Conservation (phyloP, 768 basidiomycete species). For the Boletus reticulatus region DNA sequence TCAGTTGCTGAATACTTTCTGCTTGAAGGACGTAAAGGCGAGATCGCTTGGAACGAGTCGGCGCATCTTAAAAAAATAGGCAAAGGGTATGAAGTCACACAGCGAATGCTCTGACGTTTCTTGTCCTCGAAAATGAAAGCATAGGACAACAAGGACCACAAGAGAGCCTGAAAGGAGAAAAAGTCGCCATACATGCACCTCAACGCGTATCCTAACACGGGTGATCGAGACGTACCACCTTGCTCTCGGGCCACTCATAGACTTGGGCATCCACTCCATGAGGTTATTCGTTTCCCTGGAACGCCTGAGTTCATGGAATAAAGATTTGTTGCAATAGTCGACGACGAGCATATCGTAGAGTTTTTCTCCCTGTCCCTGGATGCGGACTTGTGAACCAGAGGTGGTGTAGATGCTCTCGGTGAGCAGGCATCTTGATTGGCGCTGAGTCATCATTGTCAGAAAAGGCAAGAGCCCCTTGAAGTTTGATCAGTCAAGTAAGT, state of each 20-base stretch:
- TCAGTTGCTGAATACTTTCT: constrained; percentile 48
- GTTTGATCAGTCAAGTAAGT: no score
- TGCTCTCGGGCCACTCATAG: constrained; percentile 62
- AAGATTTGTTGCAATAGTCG: constrained; percentile 46
- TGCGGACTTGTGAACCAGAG: constrained; percentile 54
- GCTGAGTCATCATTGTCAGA: no score
- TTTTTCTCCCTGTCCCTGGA: constrained; percentile 51
- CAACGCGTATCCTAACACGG: neutral
- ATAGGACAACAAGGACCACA: constrained; percentile 65
- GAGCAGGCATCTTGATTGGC: no score
- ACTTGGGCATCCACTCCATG: constrained; percentile 55
- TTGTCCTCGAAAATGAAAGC: constrained; percentile 49
- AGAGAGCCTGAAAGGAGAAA: constrained; percentile 41
- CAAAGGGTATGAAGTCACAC: constrained; percentile 6
- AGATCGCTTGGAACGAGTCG: constrained; percentile 40
- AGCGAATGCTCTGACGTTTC: constrained; percentile 46
- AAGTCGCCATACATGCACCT: neutral
- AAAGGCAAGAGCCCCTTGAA: no score
- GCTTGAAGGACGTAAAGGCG: constrained; percentile 53
- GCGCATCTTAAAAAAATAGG: neutral
- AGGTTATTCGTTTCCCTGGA: constrained; percentile 15
- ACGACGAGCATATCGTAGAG: constrained; percentile 57
- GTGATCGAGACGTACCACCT: constrained; percentile 48
- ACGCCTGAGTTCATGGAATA: constrained; percentile 40
- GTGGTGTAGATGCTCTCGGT: constrained; percentile 55